Conservation (phyloP, 2,329 filamentous ascomycete genomes). For the Botrytis fabae region DNA sequence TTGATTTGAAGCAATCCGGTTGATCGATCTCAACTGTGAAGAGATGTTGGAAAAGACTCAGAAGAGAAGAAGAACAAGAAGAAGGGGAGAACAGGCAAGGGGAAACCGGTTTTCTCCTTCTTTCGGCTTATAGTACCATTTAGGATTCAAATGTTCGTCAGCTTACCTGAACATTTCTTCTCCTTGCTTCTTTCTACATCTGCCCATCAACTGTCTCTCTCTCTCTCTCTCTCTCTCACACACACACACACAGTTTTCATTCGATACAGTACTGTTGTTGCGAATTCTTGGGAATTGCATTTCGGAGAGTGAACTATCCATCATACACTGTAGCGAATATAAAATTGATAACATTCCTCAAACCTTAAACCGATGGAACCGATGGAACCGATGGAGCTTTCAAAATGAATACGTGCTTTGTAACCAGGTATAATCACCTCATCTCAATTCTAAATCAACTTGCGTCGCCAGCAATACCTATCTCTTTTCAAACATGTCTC, state of each 20-base stretch:
- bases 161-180: not conserved
- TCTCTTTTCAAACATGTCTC: not conserved
- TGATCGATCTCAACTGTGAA: not conserved
- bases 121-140: not conserved
- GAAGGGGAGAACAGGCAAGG: not conserved
- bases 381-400: not conserved
- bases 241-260: not conserved
- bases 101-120: not conserved
- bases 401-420: not conserved
- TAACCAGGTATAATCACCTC: not conserved
- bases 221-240: too few species aligned
- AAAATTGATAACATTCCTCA: not conserved
- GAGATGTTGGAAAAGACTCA: not conserved
- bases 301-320: not conserved
- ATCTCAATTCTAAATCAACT: not conserved
- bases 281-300: not conserved
- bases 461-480: not conserved
- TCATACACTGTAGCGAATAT: not conserved
- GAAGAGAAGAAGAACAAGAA: not conserved
- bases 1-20: not conserved
- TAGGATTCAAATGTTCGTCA: not conserved
- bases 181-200: conserved; percentile 3
- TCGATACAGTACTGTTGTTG: not conserved
- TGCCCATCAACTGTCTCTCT: not conserved
- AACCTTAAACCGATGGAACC: not conserved